Base-by-base conservation (phyloP, 2,329 filamentous ascomycete genomes). In the Ascochyta pisi region DNA sequence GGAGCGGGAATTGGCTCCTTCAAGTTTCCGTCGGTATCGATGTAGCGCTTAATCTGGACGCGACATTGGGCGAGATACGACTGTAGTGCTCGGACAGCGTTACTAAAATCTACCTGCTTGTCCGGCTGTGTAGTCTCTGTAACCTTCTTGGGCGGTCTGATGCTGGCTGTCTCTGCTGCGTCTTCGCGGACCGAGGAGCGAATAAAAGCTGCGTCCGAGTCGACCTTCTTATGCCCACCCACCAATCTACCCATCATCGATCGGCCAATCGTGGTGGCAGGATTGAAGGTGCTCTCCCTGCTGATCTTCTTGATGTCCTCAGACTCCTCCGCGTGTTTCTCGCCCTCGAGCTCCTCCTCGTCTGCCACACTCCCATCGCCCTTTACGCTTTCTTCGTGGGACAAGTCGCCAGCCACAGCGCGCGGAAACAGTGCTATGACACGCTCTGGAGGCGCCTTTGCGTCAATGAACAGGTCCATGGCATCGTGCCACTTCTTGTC, bases 51-150 rank as follows among this genome's bases (percentile, higher is more conserved):
- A 31, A 89, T 81, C 45, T 85, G 81, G 23, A 84, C 80, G 57
- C 95, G 87, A 16, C 93, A 92, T 61, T 96, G 91, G 0, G 92
- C 94, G 7, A 99, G 83, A 70, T 96, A 99, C 23, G 89, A 89
- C 67, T 91, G 91, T 2, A 99, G 82, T 60, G 94, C 92, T 39
- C 89, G 84, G 15, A 95, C 90, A 0, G 95, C 92, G 44, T 86
- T 83, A 64, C 86, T 89, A 33, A 99, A 83, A 13, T 92, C 92
- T 1, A 74, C 49, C 19, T 80, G 79, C 29, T 79, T 81, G 29
- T 89, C 84, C 2, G 83, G 79, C 2, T 65, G 62, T 9, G 62
- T 57, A 2, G 79, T 76, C 52, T 82, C 82, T 52, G 78, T 76
- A 2, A 73, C 65, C 52, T 78, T 81, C 8, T 73, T 76, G 9